Conservation (phyloP, 2,329 filamentous ascomycete species). For the Lachnellula willkommii region DNA sequence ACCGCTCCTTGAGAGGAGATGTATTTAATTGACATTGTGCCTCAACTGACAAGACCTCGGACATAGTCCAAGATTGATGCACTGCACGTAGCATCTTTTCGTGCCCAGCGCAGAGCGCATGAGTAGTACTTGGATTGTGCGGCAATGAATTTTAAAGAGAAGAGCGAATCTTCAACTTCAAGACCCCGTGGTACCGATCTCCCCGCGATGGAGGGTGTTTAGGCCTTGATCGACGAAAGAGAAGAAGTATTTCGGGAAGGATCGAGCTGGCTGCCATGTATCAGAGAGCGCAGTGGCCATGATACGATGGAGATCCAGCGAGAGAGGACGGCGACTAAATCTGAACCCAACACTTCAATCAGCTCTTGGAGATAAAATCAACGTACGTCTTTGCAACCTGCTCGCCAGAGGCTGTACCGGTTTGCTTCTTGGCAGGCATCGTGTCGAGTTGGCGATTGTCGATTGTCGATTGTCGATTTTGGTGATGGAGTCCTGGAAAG, state of each 20-base stretch:
- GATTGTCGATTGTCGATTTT: constrained; percentile 32
- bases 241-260: constrained; percentile 61
- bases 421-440: constrained; percentile 44
- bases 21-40: constrained; percentile 30
- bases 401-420: constrained; percentile 12
- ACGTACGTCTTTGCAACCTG: constrained; percentile 25
- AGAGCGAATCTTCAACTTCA: constrained; percentile 67
- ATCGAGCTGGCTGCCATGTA: constrained; percentile 68
- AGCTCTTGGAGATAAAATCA: constrained; percentile 19
- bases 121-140: constrained; percentile 33
- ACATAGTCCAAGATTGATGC: constrained; percentile 45
- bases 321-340: constrained; percentile 77
- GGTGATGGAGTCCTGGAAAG: constrained; percentile 8
- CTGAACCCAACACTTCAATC: constrained; percentile 27
- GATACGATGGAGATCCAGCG: constrained; percentile 50
- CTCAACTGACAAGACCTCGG: constrained; percentile 77
- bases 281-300: constrained; percentile 33
- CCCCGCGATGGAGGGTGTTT: constrained; percentile 45
- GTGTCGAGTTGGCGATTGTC: constrained; percentile 34
- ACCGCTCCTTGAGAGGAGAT: constrained; percentile 23
- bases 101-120: constrained; percentile 10
- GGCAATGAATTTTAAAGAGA: constrained; percentile 76
- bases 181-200: constrained; percentile 63
- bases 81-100: constrained; percentile 24
- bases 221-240: constrained; percentile 51